Conservation (phyloP, 1,284 basidiomycete species). For the Moesziomyces sp. region DNA sequence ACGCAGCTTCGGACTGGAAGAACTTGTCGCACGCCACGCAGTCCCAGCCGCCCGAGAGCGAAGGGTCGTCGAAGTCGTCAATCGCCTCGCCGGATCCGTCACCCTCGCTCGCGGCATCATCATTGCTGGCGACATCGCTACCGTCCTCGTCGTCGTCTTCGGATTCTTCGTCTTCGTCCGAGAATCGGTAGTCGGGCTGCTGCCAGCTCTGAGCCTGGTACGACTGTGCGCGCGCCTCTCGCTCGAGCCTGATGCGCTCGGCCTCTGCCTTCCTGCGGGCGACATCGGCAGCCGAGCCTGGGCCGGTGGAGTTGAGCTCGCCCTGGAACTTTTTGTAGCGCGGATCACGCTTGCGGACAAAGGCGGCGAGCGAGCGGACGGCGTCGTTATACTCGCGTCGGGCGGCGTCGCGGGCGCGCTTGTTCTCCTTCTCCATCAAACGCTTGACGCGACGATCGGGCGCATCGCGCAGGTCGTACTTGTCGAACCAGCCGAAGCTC, state of each 20-base stretch:
- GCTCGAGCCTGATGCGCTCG: constrained; percentile 50
- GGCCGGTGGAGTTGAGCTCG: constrained; percentile 77
- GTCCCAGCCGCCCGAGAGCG: constrained; percentile 74
- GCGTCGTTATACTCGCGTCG: constrained; percentile 93
- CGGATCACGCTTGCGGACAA: constrained; percentile 92
- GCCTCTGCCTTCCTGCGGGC: constrained; percentile 72
- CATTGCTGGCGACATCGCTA: constrained; percentile 28
- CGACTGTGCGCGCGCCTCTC: constrained; percentile 75
- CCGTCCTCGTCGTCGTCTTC: constrained; percentile 11
- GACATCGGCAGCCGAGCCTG: constrained; percentile 67
- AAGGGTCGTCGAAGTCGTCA: constrained; percentile 13
- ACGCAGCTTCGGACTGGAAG: constrained; percentile 91
- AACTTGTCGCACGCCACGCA: constrained; percentile 94
- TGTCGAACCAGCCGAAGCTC: constrained; percentile 88
- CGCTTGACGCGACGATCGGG: constrained; percentile 84
- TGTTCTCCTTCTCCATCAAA: constrained; percentile 96
- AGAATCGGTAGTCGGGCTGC: constrained; percentile 53
- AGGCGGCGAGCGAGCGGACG: constrained; percentile 78
- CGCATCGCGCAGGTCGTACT: constrained; percentile 84
- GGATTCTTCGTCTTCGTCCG: constrained; percentile 35
- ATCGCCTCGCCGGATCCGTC: neutral
- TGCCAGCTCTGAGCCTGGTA: constrained; percentile 69
- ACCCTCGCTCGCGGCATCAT: no score
- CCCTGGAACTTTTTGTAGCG: constrained; percentile 76
- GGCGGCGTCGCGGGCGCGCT: constrained; percentile 86